Evolutionary conservation across 768 basidiomycete species (phyloP).

Genomic region (Amylocystis lapponica): DNA sequence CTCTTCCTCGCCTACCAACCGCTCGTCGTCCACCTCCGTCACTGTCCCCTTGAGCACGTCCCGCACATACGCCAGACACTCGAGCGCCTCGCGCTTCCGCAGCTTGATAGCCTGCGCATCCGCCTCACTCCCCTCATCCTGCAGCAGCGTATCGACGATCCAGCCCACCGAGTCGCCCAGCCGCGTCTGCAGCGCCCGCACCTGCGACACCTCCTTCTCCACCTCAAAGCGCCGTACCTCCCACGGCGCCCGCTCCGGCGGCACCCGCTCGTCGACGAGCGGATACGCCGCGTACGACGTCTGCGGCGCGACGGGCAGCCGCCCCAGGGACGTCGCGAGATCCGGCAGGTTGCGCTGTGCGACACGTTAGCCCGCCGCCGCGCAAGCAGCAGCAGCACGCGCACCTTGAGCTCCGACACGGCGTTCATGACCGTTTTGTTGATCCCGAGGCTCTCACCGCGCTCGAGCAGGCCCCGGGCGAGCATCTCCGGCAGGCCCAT

Average conservation of each 20-base stretch:
- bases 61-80: slow-evolving; percentile 71
- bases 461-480: slow-evolving; percentile 66
- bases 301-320: slow-evolving; percentile 42
- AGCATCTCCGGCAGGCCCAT: slow-evolving; percentile 67
- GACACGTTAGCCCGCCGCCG: slow-evolving; percentile 5
- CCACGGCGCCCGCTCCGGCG: slow-evolving; percentile 60
- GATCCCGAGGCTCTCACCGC: slow-evolving; percentile 76
- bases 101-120: slow-evolving; percentile 38
- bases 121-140: slow-evolving; percentile 41
- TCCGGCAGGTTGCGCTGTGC: slow-evolving; percentile 83
- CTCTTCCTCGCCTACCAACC: slow-evolving; percentile 54
- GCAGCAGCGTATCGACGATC: slow-evolving; percentile 67
- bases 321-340: slow-evolving; percentile 60
- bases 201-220: slow-evolving; percentile 52
- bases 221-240: slow-evolving; percentile 68
- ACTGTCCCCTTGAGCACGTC: slow-evolving; percentile 57
- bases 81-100: slow-evolving; percentile 56
- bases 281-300: slow-evolving; percentile 49
- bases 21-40: slow-evolving; percentile 56
- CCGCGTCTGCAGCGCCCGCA: slow-evolving; percentile 52
- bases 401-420: slow-evolving; percentile 69
- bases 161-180: slow-evolving; percentile 68
- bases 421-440: slow-evolving; percentile 81
- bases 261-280: slow-evolving; percentile 50
- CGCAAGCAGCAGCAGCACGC: slow-evolving; percentile 12